phyloP scores from a whole-genome alignment of 306 rosid genomes.

The Carpinus fangiana region DNA sequence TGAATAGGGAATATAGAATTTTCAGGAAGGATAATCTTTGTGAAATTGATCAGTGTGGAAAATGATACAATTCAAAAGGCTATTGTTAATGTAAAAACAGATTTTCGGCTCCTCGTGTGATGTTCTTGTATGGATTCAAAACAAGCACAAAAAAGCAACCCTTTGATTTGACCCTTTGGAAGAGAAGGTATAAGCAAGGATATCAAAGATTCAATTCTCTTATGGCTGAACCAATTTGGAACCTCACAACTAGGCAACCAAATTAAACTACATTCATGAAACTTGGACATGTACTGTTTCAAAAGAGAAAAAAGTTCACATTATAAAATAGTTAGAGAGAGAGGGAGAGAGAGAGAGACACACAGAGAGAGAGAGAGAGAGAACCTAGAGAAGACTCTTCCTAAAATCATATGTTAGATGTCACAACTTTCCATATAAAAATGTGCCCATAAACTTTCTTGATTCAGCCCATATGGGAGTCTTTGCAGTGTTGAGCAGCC shows the following conservation, averaged over 20 bases:
- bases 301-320: too few species aligned
- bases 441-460: too few species aligned
- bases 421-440: too few species aligned
- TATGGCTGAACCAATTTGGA: not conserved
- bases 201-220: not conserved
- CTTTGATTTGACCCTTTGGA: not conserved
- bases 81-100: rapidly evolving
- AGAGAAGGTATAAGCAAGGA: not conserved
- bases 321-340: too few species aligned
- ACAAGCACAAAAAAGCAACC: not conserved
- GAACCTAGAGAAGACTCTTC: too few species aligned
- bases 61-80: rapidly evolving
- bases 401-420: too few species aligned
- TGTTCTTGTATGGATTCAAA: not conserved
- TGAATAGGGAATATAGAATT: too few species aligned
- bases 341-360: not conserved
- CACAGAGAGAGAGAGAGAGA: not conserved
- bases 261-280: rapidly evolving
- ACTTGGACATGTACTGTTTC: not conserved
- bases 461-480: too few species aligned
- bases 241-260: not conserved
- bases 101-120: too few species aligned
- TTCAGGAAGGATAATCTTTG: too few species aligned
- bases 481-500: too few species aligned
- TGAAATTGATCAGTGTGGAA: too few species aligned